Percentiles rank a stretch among this genome's conserved stretches.
These are phyloP conservation scores for Pontederia crassipes DNA, from an alignment of 176 grass and related monocot genomes.

Conservation along the genomic window DNA sequence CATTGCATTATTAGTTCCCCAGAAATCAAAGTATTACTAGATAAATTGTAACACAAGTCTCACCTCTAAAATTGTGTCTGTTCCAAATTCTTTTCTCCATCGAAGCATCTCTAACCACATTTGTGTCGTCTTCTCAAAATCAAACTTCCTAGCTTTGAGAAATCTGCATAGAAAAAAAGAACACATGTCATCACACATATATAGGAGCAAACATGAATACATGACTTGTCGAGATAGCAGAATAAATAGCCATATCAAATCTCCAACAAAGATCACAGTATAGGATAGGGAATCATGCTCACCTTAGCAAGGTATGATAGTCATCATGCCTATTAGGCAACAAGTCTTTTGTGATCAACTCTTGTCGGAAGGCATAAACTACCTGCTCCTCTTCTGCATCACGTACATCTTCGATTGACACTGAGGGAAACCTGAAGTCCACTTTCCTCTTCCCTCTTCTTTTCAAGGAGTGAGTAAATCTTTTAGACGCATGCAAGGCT, in stretches of 20 bases:
- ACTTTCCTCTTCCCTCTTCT: conserved; percentile 81
- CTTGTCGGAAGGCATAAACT: conserved; percentile 54
- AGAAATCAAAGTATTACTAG: neutral
- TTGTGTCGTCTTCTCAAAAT: conserved; percentile 77
- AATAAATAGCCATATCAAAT: neutral
- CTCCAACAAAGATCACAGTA: no score
- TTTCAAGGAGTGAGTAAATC: conserved; percentile 71
- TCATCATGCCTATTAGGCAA: conserved; percentile 70
- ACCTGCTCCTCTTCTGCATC: conserved; percentile 86
- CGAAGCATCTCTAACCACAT: conserved; percentile 95
- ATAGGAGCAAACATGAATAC: no score
- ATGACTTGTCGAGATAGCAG: no score
- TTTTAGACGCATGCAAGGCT: conserved; percentile 68
- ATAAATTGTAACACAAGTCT: conserved; percentile 2
- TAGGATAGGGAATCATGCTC: neutral
- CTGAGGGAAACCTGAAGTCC: conserved; percentile 71
- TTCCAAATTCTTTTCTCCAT: conserved; percentile 91
- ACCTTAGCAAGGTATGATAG: conserved; percentile 95
- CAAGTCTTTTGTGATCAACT: conserved; percentile 43
- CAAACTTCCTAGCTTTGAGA: conserved; percentile 86
- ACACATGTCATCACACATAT: no score
- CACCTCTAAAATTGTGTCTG: conserved; percentile 86
- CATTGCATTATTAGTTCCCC: neutral
- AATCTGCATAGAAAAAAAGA: conserved; percentile 31
- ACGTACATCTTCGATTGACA: conserved; percentile 88